These are phyloP conservation scores for Senecio squalidus DNA, from an alignment of 140 eudicot genomes.

Conservation along the genomic window DNA sequence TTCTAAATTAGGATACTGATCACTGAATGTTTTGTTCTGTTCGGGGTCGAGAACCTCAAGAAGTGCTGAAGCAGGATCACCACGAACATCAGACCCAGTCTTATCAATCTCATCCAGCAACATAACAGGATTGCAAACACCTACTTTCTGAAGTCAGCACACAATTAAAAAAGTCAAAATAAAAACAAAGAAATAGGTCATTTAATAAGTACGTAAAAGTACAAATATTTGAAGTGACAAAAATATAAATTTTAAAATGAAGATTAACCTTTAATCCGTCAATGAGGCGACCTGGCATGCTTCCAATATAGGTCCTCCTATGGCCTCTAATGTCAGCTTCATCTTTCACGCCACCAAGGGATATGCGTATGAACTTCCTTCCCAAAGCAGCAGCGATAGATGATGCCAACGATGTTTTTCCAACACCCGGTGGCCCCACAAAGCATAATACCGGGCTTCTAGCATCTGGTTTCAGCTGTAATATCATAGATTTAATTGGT, in stretches of 20 bases:
- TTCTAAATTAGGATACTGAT: conserved; percentile 74
- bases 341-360: conserved; percentile 98
- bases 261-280: conserved; percentile 83
- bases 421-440: conserved; percentile 99
- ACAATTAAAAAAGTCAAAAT: conserved; percentile 4
- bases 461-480: conserved; percentile 98
- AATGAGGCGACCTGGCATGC: conserved; percentile 99
- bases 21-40: conserved; percentile 83
- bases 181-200: not conserved
- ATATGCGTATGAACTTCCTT: conserved; percentile 83
- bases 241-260: not conserved
- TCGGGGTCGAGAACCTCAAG: conserved; percentile 99
- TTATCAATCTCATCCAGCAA: conserved; percentile 98
- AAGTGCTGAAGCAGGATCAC: conserved; percentile 95
- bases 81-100: conserved; percentile 95
- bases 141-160: conserved; percentile 66
- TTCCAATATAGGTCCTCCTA: conserved; percentile 95
- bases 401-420: conserved; percentile 98
- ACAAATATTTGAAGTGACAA: not conserved
- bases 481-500: not conserved
- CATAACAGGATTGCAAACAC: conserved; percentile 93
- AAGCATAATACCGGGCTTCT: conserved; percentile 98
- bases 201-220: too few relatives aligned
- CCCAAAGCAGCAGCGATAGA: conserved; percentile 95
- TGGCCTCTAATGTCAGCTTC: conserved; percentile 99